phyloP scores from a whole-genome alignment of 495 filamentous ascomycete species.

The Gamarada debralockiae region DNA sequence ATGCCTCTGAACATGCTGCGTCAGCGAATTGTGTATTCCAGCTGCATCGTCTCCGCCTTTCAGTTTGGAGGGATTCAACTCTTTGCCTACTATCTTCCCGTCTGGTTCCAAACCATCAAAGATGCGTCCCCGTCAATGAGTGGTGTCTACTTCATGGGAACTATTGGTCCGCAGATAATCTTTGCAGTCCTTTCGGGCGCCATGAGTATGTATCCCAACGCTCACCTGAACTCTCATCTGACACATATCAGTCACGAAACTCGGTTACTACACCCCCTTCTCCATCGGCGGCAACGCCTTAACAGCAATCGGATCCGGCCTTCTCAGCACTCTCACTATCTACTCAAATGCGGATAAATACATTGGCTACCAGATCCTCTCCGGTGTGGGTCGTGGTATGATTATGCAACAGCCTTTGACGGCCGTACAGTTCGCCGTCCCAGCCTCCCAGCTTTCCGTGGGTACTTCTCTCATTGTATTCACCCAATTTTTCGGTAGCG shows the following conservation, averaged over 20 bases:
- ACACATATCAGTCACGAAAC: too few relatives aligned
- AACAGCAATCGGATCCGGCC: background rate
- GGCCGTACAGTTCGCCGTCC: conserved; percentile 31
- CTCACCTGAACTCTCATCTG: too few relatives aligned
- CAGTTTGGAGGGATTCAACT: conserved; percentile 56
- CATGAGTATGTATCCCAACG: background rate
- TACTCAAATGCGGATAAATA: background rate
- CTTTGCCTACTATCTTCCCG: conserved; percentile 66
- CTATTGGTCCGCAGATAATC: conserved; percentile 15
- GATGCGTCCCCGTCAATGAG: conserved; percentile 28
- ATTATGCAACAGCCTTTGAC: conserved; percentile 14
- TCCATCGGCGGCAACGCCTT: too few relatives aligned
- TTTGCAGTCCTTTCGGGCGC: conserved; percentile 36
- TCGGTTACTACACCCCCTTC: too few relatives aligned
- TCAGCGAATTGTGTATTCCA: conserved; percentile 57
- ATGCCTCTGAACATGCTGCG: conserved; percentile 64
- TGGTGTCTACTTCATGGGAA: background rate
- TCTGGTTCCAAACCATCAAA: conserved; percentile 87
- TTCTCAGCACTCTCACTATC: background rate
- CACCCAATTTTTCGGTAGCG: conserved; percentile 27
- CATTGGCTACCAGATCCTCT: background rate
- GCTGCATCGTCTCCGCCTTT: conserved; percentile 39
- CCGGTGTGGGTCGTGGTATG: background rate
- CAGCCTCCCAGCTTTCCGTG: conserved; percentile 24
- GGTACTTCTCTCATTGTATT: conserved; percentile 32